Evolutionary conservation across 2,329 filamentous ascomycete genomes (phyloP).

Genomic region (Fusarium dimerum): DNA sequence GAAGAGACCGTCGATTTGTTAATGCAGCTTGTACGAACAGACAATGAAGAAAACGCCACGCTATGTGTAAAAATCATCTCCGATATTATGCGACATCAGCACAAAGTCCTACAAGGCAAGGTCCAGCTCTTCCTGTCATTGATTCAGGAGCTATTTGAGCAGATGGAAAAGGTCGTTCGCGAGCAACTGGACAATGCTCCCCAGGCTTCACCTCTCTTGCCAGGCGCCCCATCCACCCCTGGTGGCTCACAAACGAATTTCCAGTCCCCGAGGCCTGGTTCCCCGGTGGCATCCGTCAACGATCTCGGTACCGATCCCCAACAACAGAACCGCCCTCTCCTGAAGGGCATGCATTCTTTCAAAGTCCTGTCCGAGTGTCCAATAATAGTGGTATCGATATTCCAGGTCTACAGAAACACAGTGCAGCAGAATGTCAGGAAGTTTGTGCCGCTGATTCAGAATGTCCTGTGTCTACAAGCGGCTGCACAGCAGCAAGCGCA

Average conservation of each 20-base stretch:
- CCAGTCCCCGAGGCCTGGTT: conserved; percentile 86
- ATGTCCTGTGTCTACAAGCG: conserved; percentile 83
- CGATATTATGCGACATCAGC: conserved; percentile 92
- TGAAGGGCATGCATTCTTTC: conserved; percentile 98
- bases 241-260: conserved; percentile 69
- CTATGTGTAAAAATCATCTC: conserved; percentile 97
- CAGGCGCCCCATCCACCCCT: conserved; percentile 66
- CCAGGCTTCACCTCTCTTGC: conserved; percentile 50
- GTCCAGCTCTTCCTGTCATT: conserved; percentile 89
- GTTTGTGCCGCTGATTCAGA: conserved; percentile 93
- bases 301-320: conserved; percentile 82
- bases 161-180: conserved; percentile 91
- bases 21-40: conserved; percentile 82
- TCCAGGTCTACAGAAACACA: conserved; percentile 83
- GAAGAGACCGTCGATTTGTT: conserved; percentile 86
- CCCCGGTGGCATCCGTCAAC: conserved; percentile 78
- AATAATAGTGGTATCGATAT: conserved; percentile 97
- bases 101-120: conserved; percentile 73
- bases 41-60: conserved; percentile 99
- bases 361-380: conserved; percentile 97
- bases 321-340: conserved; percentile 75
- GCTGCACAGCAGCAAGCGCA: conserved; percentile 93
- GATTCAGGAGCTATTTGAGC: conserved; percentile 94
- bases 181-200: conserved; percentile 87
- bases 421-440: conserved; percentile 84